phyloP scores from a whole-genome alignment of 1,284 basidiomycete genomes.

The Boletus mariae region DNA sequence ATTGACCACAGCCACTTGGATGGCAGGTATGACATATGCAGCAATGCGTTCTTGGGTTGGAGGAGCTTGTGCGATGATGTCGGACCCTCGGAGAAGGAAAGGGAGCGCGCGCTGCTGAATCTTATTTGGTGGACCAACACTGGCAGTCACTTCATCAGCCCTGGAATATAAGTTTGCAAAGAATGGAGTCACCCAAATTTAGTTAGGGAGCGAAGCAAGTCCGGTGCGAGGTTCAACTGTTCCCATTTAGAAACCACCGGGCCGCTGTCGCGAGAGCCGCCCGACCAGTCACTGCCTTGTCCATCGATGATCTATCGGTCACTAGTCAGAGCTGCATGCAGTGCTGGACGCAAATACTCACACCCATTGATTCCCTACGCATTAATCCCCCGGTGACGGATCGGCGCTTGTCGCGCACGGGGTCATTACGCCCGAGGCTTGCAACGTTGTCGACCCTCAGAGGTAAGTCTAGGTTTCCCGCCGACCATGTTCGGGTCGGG shows the following conservation, averaged over 20 bases:
- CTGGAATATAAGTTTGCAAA: slow-evolving; percentile 12
- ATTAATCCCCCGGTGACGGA: slow-evolving; percentile 60
- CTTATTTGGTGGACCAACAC: slow-evolving; percentile 96
- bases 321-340: slow-evolving; percentile 12
- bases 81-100: slow-evolving; percentile 88
- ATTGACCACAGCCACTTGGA: slow-evolving; percentile 78
- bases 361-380: slow-evolving; percentile 72
- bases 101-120: slow-evolving; percentile 96
- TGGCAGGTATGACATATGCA: slow-evolving; percentile 92
- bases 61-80: slow-evolving; percentile 97
- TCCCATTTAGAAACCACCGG: slow-evolving; percentile 97
- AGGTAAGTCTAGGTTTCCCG: slow-evolving; percentile 70
- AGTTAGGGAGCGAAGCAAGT: slow-evolving; percentile 83
- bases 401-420: slow-evolving; percentile 65
- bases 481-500: slow-evolving; percentile 78
- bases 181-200: slow-evolving; percentile 80
- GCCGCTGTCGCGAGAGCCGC: slow-evolving; percentile 66
- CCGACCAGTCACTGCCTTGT: slow-evolving; percentile 51
- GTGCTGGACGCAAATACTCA: slow-evolving; percentile 38
- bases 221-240: slow-evolving; percentile 81
- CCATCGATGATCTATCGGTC: slow-evolving; percentile 44
- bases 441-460: slow-evolving; percentile 46
- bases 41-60: slow-evolving; percentile 98
- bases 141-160: slow-evolving; percentile 32
- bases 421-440: slow-evolving; percentile 28